Base-by-base conservation (phyloP, 345 rosid species). In the Eucalyptus curtisii region DNA sequence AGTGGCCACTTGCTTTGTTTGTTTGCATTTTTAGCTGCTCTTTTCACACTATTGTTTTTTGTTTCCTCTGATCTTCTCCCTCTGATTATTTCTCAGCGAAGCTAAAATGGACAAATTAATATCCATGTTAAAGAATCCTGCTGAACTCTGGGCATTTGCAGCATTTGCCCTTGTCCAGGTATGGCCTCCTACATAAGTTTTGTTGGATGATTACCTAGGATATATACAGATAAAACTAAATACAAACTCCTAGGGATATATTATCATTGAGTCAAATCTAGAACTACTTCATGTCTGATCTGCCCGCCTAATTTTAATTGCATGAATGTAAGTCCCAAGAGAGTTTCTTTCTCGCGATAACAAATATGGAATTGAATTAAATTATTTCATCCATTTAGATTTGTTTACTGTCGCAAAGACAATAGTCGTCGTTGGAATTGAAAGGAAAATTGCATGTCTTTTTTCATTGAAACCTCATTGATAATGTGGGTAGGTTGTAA, bases 121-220 rank as follows among this genome's bases (percentile, higher is more conserved):
- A n/a, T 44, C 92, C 81, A 96, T 96, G 95, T 90, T 95, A 53
- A 93, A 94, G 14, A 96, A 94, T 88, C 91, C 92, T 37, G 92
- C 93, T 91, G 86, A 91, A 49, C 96, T 96, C 71, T 93, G 92
- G 92, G 89, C 96, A 33, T 96, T 95, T 86, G 94, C 95, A 55
- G 95, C 96, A 86, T 95, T 96, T 91, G 96, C 97, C 49, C 94
- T 96, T 88, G 93, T 96, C 86, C 95, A 96, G 93, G 98, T 95
- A 93, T 88, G 24, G 33, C 37, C n/a, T 13, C 42, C 12, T 42
- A n/a, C 19, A 81, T 81, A 44, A 84, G 8, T 64, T 17, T 25
- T n/a, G 48, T 55, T 86, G 22, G 79, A 66, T 66, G 4, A 68
- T 31, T 68, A 31, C 80, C 17, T 33, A 68, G 16, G 4, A 31